Percentiles rank a stretch among this genome's conserved stretches.
phyloP scores from a whole-genome alignment of 257 asterid species.

The Petrea volubilis region DNA sequence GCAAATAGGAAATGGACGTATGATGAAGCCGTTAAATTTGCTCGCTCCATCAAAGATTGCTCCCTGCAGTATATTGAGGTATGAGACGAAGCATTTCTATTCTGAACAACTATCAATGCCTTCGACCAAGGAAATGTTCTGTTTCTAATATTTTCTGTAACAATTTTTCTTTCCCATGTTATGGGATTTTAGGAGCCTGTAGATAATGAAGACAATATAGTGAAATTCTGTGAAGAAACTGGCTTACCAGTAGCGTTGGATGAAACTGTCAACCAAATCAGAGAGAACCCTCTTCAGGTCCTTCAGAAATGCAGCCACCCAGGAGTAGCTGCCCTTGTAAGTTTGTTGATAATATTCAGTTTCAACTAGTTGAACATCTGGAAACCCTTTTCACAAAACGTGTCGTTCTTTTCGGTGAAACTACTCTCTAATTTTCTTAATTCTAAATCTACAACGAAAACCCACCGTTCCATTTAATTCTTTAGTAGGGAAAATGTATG shows the following conservation, averaged over 20 bases:
- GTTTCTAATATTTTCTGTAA: background rate
- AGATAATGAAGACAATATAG: slow-evolving; percentile 61
- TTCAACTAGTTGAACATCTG: too few species aligned
- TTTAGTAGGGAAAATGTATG: too few species aligned
- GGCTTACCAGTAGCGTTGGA: slow-evolving; percentile 94
- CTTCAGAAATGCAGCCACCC: slow-evolving; percentile 72
- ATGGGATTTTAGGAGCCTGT: slow-evolving; percentile 84
- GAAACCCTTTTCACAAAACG: too few species aligned
- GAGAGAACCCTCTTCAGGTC: slow-evolving; percentile 48
- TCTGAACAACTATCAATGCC: background rate
- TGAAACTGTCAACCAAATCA: slow-evolving; percentile 66
- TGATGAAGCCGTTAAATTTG: slow-evolving; percentile 76
- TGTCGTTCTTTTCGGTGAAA: too few species aligned
- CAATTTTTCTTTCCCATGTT: slow-evolving; percentile 4
- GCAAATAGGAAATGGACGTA: slow-evolving; percentile 87
- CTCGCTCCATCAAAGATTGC: slow-evolving; percentile 61
- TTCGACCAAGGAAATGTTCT: too few species aligned
- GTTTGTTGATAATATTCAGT: too few species aligned
- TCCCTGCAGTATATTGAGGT: slow-evolving; percentile 94
- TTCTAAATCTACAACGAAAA: too few species aligned
- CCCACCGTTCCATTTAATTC: too few species aligned
- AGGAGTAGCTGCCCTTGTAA: slow-evolving; percentile 79
- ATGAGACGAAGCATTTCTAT: slow-evolving; percentile 6
- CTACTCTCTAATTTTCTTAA: too few species aligned
- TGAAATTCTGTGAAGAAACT: slow-evolving; percentile 81